A percentile compares a stretch with the other conserved stretches of the same genome.
Evolutionary conservation across 1,139 yeast genomes (phyloP).

Genomic region (Spencermartinsiella ligniputridi): DNA sequence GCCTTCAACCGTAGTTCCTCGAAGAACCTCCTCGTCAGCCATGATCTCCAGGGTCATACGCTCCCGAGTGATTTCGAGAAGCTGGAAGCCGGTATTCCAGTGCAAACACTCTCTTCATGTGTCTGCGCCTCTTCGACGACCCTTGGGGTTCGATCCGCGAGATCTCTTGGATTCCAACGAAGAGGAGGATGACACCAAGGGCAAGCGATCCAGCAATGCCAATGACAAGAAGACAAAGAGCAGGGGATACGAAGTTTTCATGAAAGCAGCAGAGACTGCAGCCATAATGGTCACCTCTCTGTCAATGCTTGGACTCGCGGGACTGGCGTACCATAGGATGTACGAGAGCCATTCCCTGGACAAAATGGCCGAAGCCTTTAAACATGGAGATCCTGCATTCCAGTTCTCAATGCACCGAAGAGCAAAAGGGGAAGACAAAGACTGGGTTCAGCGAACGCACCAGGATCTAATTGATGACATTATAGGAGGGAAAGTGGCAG

Average conservation of each 20-base stretch:
- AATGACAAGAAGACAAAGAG: too few relatives aligned
- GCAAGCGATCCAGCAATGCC: too few relatives aligned
- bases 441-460: slow-evolving; percentile 60
- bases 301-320: slow-evolving; percentile 67
- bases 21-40: too few relatives aligned
- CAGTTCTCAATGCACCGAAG: slow-evolving; percentile 52
- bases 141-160: too few relatives aligned
- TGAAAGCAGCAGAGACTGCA: slow-evolving; percentile 65
- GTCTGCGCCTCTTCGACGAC: too few relatives aligned
- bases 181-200: background rate
- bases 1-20: too few relatives aligned
- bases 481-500: slow-evolving; percentile 55
- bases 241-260: slow-evolving; percentile 28
- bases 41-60: too few relatives aligned
- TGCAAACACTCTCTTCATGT: too few relatives aligned
- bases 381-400: slow-evolving; percentile 62
- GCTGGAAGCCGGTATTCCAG: too few relatives aligned
- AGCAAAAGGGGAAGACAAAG: slow-evolving; percentile 34
- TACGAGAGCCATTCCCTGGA: slow-evolving; percentile 57
- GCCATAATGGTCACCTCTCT: slow-evolving; percentile 74
- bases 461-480: slow-evolving; percentile 64
- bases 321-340: slow-evolving; percentile 60
- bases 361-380: slow-evolving; percentile 66
- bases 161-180: too few relatives aligned
- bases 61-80: too few relatives aligned